Evolutionary conservation across 805 yeast species (phyloP).

Genomic region (Wickerhamiella hasegawae): DNA sequence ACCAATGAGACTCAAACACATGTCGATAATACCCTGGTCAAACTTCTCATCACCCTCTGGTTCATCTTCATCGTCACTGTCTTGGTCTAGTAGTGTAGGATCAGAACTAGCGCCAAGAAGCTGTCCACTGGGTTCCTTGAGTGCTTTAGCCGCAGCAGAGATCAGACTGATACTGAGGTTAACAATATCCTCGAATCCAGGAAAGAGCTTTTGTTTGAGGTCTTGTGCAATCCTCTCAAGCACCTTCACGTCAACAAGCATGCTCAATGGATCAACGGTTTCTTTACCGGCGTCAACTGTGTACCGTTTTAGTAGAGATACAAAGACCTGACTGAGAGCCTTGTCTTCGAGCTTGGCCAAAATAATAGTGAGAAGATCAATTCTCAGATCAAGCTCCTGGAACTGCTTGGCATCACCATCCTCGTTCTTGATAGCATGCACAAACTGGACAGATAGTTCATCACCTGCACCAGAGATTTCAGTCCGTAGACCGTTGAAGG

Average conservation of each 20-base stretch:
- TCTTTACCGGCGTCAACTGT: slow-evolving; percentile 16
- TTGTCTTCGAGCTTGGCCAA: slow-evolving; percentile 35
- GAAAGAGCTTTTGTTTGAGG: slow-evolving; percentile 40
- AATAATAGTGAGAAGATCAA: slow-evolving; percentile 28
- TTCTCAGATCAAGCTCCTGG: slow-evolving; percentile 28
- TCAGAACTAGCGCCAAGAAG: not conserved
- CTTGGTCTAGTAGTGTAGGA: not conserved
- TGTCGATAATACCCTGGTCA: slow-evolving; percentile 19
- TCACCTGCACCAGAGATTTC: not conserved
- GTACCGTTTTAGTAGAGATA: slow-evolving; percentile 35
- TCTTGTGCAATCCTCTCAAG: slow-evolving; percentile 44
- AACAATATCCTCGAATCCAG: slow-evolving; percentile 42
- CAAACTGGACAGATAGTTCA: no score
- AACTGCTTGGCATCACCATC: slow-evolving; percentile 17
- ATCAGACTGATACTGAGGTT: slow-evolving; percentile 32
- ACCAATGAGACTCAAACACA: slow-evolving; percentile 20
- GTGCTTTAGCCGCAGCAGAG: slow-evolving; percentile 18
- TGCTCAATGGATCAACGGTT: slow-evolving; percentile 16
- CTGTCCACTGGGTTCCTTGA: slow-evolving; percentile 5
- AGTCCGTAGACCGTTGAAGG: not conserved
- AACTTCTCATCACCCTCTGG: slow-evolving; percentile 17
- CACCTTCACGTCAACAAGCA: slow-evolving; percentile 35
- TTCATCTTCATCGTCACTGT: slow-evolving; percentile 20
- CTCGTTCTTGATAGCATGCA: no score
- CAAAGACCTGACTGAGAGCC: slow-evolving; percentile 30